Conservation (phyloP, 352 stramenopile species). For the Peronospora farinosa region DNA sequence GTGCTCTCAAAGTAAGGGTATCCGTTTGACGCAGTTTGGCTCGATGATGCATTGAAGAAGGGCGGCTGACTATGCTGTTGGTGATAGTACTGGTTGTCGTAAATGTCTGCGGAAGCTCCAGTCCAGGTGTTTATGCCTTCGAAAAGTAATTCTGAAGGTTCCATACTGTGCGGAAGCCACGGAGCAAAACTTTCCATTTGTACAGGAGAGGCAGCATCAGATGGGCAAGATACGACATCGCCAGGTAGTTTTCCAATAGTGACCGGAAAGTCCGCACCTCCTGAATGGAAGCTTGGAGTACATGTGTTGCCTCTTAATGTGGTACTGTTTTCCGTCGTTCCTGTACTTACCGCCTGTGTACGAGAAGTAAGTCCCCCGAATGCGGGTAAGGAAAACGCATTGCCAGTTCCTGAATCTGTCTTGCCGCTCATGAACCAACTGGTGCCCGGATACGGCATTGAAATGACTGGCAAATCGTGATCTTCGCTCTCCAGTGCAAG, state of each 20-base stretch:
- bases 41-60: slow-evolving; percentile 19
- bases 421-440: slow-evolving; percentile 30
- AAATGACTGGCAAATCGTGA: slow-evolving; percentile 29
- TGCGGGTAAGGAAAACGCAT: slow-evolving; percentile 17
- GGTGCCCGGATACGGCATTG: slow-evolving; percentile 29
- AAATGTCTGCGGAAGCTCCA: slow-evolving; percentile 8
- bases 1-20: slow-evolving; percentile 17
- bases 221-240: slow-evolving; percentile 13
- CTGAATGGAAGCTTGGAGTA: slow-evolving; percentile 18
- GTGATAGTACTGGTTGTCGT: slow-evolving; percentile 24
- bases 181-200: slow-evolving; percentile 42
- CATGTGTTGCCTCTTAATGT: slow-evolving; percentile 13
- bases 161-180: slow-evolving; percentile 27
- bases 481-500: slow-evolving; percentile 20
- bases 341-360: slow-evolving; percentile 5
- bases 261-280: slow-evolving; percentile 4
- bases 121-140: slow-evolving; percentile 30
- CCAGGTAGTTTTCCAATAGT: slow-evolving; percentile 13
- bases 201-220: slow-evolving; percentile 22
- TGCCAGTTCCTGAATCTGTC: slow-evolving; percentile 4
- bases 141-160: slow-evolving; percentile 37
- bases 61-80: slow-evolving; percentile 19
- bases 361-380: slow-evolving; percentile 19
- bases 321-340: slow-evolving; percentile 10
- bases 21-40: slow-evolving; percentile 2